These are phyloP conservation scores for Floccularia luteovirens DNA, from an alignment of 768 basidiomycete species.

Conservation along the genomic window DNA sequence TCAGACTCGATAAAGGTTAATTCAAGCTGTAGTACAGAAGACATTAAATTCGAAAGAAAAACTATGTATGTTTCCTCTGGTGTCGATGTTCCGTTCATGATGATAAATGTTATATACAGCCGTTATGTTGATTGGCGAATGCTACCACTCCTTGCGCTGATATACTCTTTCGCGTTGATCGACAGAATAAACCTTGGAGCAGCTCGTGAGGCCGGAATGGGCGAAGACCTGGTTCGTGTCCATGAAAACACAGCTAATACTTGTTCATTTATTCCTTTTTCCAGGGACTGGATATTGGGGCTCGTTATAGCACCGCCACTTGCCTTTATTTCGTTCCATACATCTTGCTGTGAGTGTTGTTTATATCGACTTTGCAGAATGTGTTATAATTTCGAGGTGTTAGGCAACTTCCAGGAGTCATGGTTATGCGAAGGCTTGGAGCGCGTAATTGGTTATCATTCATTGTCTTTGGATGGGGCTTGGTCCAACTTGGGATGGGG, in stretches of 20 bases:
- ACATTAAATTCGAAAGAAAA: constrained; percentile 22
- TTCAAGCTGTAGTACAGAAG: constrained; percentile 5
- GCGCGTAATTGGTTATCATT: constrained; percentile 37
- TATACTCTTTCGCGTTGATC: constrained; percentile 27
- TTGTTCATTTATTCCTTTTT: background rate
- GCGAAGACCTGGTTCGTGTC: constrained; percentile 20
- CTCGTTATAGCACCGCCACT: constrained; percentile 33
- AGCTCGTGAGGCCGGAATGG: constrained; percentile 28
- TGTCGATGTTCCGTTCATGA: constrained; percentile 1
- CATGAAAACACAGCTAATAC: constrained; percentile 1
- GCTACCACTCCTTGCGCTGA: constrained; percentile 23
- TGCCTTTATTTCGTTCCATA: constrained; percentile 39
- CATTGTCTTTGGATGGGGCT: constrained; percentile 33
- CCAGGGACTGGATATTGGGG: constrained; percentile 23
- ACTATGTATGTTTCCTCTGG: constrained; percentile 21
- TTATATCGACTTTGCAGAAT: background rate
- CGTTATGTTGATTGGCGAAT: constrained; percentile 26
- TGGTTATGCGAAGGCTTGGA: constrained; percentile 33
- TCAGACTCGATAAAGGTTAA: constrained; percentile 11
- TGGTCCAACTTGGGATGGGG: constrained; percentile 37
- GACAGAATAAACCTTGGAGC: constrained; percentile 29
- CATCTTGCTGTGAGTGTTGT: constrained; percentile 26
- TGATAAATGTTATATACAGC: constrained; percentile 10
- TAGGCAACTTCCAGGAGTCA: constrained; percentile 39
- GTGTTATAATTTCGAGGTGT: constrained; percentile 3